Evolutionary conservation across 2,329 filamentous ascomycete genomes (phyloP).

Genomic region (Botrytis tulipae): DNA sequence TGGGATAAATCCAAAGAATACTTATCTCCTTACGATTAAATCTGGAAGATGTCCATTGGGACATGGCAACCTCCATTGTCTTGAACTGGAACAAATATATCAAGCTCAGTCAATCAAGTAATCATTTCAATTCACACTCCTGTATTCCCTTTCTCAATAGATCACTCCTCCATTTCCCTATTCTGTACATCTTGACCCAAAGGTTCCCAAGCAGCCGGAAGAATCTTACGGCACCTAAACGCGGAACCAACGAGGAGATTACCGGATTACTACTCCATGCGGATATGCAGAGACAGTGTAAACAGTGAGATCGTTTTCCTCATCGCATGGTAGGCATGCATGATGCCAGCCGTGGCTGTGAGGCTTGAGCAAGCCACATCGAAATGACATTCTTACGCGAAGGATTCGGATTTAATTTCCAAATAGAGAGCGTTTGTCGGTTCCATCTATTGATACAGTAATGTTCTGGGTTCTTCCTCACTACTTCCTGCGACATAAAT

Average conservation of each 20-base stretch:
- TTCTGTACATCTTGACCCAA: neutral
- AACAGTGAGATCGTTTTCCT: neutral
- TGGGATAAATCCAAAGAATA: neutral
- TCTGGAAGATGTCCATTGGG: neutral
- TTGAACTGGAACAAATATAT: neutral
- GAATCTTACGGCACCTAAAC: neutral
- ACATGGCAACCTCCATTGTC: neutral
- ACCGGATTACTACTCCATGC: neutral
- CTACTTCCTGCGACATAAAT: neutral
- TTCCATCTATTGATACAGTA: neutral
- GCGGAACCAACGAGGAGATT: neutral
- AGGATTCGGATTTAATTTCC: neutral
- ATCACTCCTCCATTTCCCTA: neutral
- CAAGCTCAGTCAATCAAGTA: neutral
- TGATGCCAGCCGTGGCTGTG: neutral
- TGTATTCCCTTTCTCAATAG: neutral
- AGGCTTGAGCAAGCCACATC: constrained; percentile 19
- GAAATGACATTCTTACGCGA: neutral
- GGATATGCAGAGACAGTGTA: neutral
- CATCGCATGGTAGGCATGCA: constrained; percentile 13
- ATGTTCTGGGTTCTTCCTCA: constrained; percentile 13
- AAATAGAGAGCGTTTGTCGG: neutral
- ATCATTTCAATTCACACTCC: neutral
- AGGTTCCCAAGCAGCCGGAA: constrained; percentile 14
- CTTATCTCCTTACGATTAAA: neutral